Evolutionary conservation across 1,284 basidiomycete species (phyloP), one percentile per base, ranked within the genome.

Genomic region (Ustilago esculenta): DNA sequence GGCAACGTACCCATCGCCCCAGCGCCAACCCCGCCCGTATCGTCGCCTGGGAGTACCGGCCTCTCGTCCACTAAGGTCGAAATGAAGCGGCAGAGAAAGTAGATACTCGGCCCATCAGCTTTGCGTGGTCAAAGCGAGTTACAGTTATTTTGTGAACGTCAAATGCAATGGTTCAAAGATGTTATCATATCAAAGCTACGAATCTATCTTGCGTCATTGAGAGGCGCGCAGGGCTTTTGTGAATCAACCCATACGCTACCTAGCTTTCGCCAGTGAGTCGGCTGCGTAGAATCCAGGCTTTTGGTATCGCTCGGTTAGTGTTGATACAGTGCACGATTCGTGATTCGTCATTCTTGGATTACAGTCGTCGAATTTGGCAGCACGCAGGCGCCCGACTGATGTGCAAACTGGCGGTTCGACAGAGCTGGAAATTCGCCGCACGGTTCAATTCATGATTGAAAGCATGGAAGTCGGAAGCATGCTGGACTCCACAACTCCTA

Each of bases 1-100:
- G 68, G 68, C 27, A 71, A 71, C 10, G 57, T 71, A 1, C 68
- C 68, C 5, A 71, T 71, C 30, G 68, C 68, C 9, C 68, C 68
- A 12, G 68, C 68, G 15, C 61, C 68, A 2, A 61, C 37, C 9
- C 68, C 61, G 27, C 68, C 68, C 5, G 68, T 65, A 5, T 71
- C 68, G 23, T 64, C 60, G 29, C 67, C 67, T 4, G 56, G 52
- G 14, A 65, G 56, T 46, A 60, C 67, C 3, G 60, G 67, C 4
- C 30, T 56, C 2, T 42, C 59, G 4, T 49, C 50, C 12, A 25
- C 41, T 35, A 70, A 70, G 56, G 37, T 60, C 29, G 67, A 70
- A 43, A 69, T 63, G 58, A 70, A 65, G 56, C 59, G 66, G 12
- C 67, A 70, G 47, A 40, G 56, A 8, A 70, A 70, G 56, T 70